Evolutionary conservation across 192 early-diverging fungal species (phyloP), one percentile per base, ranked within the genome.

Genomic region (Rhizophlyctis rosea): DNA sequence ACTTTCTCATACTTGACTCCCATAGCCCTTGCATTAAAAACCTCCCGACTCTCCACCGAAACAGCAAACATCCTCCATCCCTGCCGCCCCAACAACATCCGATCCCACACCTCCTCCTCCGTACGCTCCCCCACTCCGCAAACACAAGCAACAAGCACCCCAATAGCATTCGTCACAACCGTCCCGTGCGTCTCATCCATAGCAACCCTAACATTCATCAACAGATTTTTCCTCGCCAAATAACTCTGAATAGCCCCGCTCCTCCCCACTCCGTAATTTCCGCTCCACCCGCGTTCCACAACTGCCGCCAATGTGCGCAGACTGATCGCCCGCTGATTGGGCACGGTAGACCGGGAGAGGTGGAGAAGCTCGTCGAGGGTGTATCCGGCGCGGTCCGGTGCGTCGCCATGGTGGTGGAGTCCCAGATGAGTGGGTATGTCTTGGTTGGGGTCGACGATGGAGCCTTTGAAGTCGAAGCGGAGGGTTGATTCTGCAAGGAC

Each of bases 351-450:
- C 54, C 90, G 85, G 47, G 86, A 82, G 35, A 96, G 73, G 68
- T 90, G 85, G 29, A 93, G 70, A 14, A 96, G 67, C 71, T 96
- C 94, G 0, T 86, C 76, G 0, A 94, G 65, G 0, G 91, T 90
- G 71, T 95, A 97, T 28, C 95, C 95, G 21, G 95, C 85, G 55
- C 83, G 77, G 0, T 85, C 85, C 11, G 95, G 91, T 29, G 90
- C 81, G 21, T 87, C 85, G 4, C 91, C 92, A 61, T 97, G 95
- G 70, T 97, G 95, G 76, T 95, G 91, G 11, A 97, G 74, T 3
- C 91, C 95, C 0, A 73, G 69, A 54, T 86, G 74, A 0, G 74
- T 67, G 1, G 89, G 84, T 1, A 87, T 69, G 1, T 89, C 64
- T 11, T 66, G 66, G n/a, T 73, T 74, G 11, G 39, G n/a, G 13